Base-by-base conservation (phyloP, 495 filamentous ascomycete species). In the Podospora comata region DNA sequence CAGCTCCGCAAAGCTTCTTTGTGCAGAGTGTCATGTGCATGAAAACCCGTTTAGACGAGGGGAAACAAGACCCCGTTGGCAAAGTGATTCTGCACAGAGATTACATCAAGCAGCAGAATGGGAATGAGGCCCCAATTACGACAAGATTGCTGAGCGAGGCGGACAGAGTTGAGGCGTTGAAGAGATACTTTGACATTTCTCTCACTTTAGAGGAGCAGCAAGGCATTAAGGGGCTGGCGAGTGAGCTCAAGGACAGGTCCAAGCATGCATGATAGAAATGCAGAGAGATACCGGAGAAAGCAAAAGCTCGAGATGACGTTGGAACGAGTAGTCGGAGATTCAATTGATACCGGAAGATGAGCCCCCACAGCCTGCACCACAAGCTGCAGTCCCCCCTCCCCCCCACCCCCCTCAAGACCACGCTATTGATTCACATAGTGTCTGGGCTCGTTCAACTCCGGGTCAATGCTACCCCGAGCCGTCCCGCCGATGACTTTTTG, bases 41-140 rank as follows among this genome's bases (percentile, higher is more conserved):
- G 66, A 69, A 71, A 44, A 76, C 79, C 19, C 30, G 88, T 34
- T 67, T 89, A 13, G 70, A 86, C 27, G 72, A 75, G 0, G 76
- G 77, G 16, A 56, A 9, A 26, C 58, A 66, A 4, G 26, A 27
- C 28, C 57, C 70, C 0, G 62, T 56, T 3, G 75, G 74, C 7
- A 79, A 79, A 58, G 19, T 91, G 28, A 87, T 86, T 32, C 71
- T 93, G 71, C 76, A 83, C 28, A 79, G 83, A n/a, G 78, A 83
- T 9, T 78, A 82, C 57, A 72, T 91, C n/a, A 92, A 89, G 74
- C 81, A 80, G 77, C 82, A 83, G 65, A 73, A 87, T 11, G 75
- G 79, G 4, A 85, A 81, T 2, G 74, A 79, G 71, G 80, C 81
- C 19, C 79, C 82, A 70, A 72, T 85, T 0, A 64, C 87, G n/a